Conservation (phyloP, 202 grass and related monocot species). For the Elaeis oleifera region DNA sequence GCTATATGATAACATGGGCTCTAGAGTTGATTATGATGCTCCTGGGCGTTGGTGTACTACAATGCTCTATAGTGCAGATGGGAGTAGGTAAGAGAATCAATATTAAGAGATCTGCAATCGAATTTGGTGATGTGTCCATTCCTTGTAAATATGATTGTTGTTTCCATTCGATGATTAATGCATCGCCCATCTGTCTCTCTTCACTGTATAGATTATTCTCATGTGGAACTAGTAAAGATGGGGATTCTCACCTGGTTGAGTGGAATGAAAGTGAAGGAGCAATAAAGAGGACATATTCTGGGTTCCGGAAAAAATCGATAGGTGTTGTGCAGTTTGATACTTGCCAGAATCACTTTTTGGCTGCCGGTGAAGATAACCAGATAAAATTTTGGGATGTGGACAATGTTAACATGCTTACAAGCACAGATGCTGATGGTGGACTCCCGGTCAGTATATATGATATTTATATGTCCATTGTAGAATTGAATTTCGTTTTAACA, state of each 20-base stretch:
- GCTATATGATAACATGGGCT: constrained; percentile 89
- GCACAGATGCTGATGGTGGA: constrained; percentile 65
- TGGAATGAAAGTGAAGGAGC: constrained; percentile 99
- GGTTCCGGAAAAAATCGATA: constrained; percentile 66
- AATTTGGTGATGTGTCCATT: not conserved
- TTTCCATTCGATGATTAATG: not conserved
- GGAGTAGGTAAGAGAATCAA: constrained; percentile 63
- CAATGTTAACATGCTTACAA: constrained; percentile 67
- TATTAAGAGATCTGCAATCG: not conserved
- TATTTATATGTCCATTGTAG: too few relatives aligned
- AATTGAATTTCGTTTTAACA: not conserved
- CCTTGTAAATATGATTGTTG: not conserved
- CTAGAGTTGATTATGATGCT: constrained; percentile 83
- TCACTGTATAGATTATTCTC: constrained; percentile 67
- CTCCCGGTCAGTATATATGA: constrained; percentile 54
- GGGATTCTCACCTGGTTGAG: constrained; percentile 81
- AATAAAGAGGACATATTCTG: constrained; percentile 76
- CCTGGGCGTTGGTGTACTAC: constrained; percentile 91
- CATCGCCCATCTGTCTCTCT: not conserved
- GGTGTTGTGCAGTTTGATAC: constrained; percentile 91
- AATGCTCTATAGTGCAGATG: constrained; percentile 93
- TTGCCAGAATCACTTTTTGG: constrained; percentile 89
- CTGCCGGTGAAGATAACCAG: constrained; percentile 90
- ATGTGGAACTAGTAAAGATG: constrained; percentile 91
- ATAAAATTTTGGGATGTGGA: constrained; percentile 97